Evolutionary conservation across 129 eudicot genomes (phyloP), one percentile per base, ranked within the genome.

Genomic region (Cynara cardunculus): DNA sequence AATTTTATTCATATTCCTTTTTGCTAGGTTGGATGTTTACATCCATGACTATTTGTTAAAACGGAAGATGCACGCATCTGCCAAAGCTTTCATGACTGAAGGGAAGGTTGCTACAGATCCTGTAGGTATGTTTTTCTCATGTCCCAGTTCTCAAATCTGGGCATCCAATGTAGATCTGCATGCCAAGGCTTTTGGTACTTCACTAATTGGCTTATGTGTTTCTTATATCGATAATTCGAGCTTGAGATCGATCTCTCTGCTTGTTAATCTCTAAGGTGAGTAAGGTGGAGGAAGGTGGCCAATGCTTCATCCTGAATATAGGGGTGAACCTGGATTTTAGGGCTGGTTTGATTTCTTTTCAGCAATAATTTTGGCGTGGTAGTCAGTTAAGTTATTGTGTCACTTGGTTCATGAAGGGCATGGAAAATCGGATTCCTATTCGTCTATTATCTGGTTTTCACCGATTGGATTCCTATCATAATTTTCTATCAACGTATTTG

Each of bases 51-150:
- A 90, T 72, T 81, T 90, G 82, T 46, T 88, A 71, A 90, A 90
- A 88, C 78, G 90, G 66, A 90, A 90, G 77, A 53, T 90, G 82
- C 92, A 90, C 78, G 74, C 88, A 30, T 88, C 96, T 1, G 96
- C 96, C 7, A 90, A 90, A 83, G 88, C 96, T 86, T 90, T 90
- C 86, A 90, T 90, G 96, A 74, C 92, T 5, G 96, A 90, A 83
- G 96, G 96, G 86, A 90, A 90, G 81, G 96, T 90, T 81, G 92
- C 96, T 46, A 82, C 92, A 3, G 92, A 90, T 74, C 96, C 96
- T 75, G 92, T 90, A 59, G 96, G 96, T 90, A 62, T 8, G 68
- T 62, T 37, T 25, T 69, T 56, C 78, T 74, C 37, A 26, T 73
- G 28, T 19, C 32, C 39, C 53, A 61, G 5, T 14, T 32, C 61